Percentiles rank a stretch among this genome's conserved stretches.
Conservation (phyloP, 495 filamentous ascomycete genomes). For the Parathielavia appendiculata region DNA sequence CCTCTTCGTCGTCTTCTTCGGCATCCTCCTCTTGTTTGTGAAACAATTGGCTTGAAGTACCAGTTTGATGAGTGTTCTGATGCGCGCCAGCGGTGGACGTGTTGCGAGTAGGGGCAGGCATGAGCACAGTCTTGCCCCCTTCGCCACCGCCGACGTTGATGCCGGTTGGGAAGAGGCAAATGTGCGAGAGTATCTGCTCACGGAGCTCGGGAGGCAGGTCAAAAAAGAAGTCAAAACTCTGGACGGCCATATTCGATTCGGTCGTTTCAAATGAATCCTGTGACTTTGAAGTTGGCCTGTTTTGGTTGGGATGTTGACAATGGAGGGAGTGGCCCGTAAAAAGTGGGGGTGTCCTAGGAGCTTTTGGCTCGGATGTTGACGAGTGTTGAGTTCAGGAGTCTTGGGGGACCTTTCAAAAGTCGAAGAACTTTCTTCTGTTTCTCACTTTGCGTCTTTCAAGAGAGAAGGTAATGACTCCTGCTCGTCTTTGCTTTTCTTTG, state of each 20-base stretch:
- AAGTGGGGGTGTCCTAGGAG: too few relatives aligned
- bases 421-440: too few relatives aligned
- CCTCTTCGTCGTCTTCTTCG: not conserved
- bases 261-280: not conserved
- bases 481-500: too few relatives aligned
- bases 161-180: conserved; percentile 17
- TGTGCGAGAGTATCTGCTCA: conserved; percentile 18
- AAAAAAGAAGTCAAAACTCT: conserved; percentile 14
- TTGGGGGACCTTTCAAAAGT: too few relatives aligned
- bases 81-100: not conserved
- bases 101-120: not conserved
- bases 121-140: not conserved
- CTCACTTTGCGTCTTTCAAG: too few relatives aligned
- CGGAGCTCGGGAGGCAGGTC: conserved; percentile 19
- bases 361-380: too few relatives aligned
- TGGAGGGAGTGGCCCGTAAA: too few relatives aligned
- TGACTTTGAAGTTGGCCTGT: not conserved
- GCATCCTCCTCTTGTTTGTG: not conserved
- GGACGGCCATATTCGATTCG: not conserved
- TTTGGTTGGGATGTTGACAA: too few relatives aligned
- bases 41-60: not conserved
- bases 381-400: too few relatives aligned
- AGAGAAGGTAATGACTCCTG: too few relatives aligned
- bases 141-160: conserved; percentile 10
- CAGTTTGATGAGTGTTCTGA: not conserved